Percentiles rank a stretch among this genome's conserved stretches.
phyloP scores from a whole-genome alignment of 768 basidiomycete species.

The Lyophyllum decastes region DNA sequence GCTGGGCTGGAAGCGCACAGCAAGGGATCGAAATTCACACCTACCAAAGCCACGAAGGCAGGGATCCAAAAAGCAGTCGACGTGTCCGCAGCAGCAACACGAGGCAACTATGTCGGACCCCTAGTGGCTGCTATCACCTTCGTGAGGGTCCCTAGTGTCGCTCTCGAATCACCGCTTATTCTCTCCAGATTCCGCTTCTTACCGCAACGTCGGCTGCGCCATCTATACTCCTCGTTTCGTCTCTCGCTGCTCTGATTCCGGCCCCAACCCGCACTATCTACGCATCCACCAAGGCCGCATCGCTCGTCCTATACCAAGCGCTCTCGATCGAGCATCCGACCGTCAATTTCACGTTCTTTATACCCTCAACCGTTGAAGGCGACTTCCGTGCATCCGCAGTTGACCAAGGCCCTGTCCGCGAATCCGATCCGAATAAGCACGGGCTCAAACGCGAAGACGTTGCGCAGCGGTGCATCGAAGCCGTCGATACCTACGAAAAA shows the following conservation, averaged over 20 bases:
- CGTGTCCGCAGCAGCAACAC: slow-evolving; percentile 55
- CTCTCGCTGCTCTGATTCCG: slow-evolving; percentile 76
- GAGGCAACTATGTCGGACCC: slow-evolving; percentile 72
- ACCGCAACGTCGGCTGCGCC: slow-evolving; percentile 63
- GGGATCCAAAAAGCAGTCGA: slow-evolving; percentile 63
- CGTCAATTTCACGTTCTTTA: slow-evolving; percentile 59
- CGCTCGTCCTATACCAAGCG: slow-evolving; percentile 74
- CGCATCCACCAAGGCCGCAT: slow-evolving; percentile 79
- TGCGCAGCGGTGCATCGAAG: slow-evolving; percentile 57
- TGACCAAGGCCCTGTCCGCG: slow-evolving; percentile 49
- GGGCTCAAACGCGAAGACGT: slow-evolving; percentile 65
- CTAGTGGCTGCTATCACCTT: slow-evolving; percentile 70
- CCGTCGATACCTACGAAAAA: slow-evolving; percentile 59
- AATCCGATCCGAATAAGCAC: slow-evolving; percentile 53
- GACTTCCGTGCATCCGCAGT: slow-evolving; percentile 81
- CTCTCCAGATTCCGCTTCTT: slow-evolving; percentile 72
- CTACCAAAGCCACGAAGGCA: slow-evolving; percentile 43
- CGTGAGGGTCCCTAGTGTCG: slow-evolving; percentile 39
- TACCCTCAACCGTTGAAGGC: slow-evolving; percentile 76
- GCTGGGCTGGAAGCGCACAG: slow-evolving; percentile 53
- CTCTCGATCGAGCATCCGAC: slow-evolving; percentile 79
- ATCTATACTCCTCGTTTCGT: slow-evolving; percentile 78
- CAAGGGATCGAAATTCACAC: slow-evolving; percentile 27
- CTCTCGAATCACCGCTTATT: neutral
- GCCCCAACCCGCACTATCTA: slow-evolving; percentile 88